Conservation (phyloP, 129 eudicot species). For the Centaurea solstitialis region DNA sequence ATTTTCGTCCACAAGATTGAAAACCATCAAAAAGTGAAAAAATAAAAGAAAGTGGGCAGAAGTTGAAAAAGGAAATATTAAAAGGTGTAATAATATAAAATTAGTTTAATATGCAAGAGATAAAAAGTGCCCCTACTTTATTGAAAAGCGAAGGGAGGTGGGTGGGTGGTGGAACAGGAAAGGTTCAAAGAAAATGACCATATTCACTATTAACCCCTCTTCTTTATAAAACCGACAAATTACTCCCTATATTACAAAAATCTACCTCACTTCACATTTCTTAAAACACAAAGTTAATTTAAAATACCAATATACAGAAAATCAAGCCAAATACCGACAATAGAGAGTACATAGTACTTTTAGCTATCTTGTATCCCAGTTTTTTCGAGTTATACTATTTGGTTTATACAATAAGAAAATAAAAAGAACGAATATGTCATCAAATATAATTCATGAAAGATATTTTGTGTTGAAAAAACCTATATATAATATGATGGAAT, state of each 20-base stretch:
- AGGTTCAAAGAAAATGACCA: not conserved
- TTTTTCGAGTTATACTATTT: too few species aligned
- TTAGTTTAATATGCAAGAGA: slow-evolving; percentile 20
- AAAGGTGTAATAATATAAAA: slow-evolving; percentile 21
- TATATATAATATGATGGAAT: too few species aligned
- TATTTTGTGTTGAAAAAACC: too few species aligned
- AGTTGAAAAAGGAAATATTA: slow-evolving; percentile 9
- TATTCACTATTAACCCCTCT: slow-evolving; percentile 12
- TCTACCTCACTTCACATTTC: not conserved
- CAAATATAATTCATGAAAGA: too few species aligned
- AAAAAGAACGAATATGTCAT: too few species aligned
- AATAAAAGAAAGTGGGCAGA: not conserved
- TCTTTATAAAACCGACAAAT: not conserved
- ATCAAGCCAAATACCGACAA: not conserved
- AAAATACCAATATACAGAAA: too few species aligned
- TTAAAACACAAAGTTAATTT: too few species aligned
- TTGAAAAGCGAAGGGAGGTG: slow-evolving; percentile 37
- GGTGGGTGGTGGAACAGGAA: slow-evolving; percentile 35
- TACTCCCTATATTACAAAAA: not conserved
- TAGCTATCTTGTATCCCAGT: not conserved
- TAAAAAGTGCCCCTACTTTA: slow-evolving; percentile 37
- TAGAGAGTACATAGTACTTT: not conserved
- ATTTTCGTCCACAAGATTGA: slow-evolving; percentile 38
- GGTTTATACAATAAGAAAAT: not conserved
- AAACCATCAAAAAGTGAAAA: slow-evolving; percentile 11